These are phyloP conservation scores for Starmera dryadoides DNA, from an alignment of 805 yeast genomes.

Conservation along the genomic window DNA sequence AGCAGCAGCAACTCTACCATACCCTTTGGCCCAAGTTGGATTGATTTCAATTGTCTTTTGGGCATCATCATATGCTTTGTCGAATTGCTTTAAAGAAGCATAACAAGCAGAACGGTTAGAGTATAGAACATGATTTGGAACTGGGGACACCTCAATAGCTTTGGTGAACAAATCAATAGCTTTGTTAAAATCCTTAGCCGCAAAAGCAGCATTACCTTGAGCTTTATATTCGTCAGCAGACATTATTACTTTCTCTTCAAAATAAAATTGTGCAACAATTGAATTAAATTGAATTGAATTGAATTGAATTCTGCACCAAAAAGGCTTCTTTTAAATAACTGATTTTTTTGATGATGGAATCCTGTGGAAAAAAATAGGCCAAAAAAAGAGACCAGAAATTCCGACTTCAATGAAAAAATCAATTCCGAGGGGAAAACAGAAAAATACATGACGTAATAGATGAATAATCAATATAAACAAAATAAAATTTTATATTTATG, in stretches of 20 bases:
- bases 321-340: no score
- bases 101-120: conserved; percentile 93
- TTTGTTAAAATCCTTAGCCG: conserved; percentile 72
- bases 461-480: no score
- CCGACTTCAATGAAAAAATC: no score
- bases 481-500: no score
- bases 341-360: no score
- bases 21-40: conserved; percentile 92
- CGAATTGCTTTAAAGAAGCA: conserved; percentile 71
- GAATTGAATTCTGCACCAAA: no score
- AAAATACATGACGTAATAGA: no score
- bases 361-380: no score
- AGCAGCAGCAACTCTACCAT: conserved; percentile 91
- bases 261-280: no score
- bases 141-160: conserved; percentile 77
- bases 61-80: conserved; percentile 78
- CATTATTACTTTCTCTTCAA: conserved; percentile 21
- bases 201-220: conserved; percentile 89
- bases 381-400: no score
- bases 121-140: conserved; percentile 86
- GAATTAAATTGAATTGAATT: no score
- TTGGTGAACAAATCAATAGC: conserved; percentile 79
- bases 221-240: conserved; percentile 78
- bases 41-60: conserved; percentile 73
- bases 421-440: no score